A percentile compares a stretch with the other conserved stretches of the same genome.
Conservation (phyloP, 2,329 filamentous ascomycete genomes). For the Colletotrichum spaethianum region DNA sequence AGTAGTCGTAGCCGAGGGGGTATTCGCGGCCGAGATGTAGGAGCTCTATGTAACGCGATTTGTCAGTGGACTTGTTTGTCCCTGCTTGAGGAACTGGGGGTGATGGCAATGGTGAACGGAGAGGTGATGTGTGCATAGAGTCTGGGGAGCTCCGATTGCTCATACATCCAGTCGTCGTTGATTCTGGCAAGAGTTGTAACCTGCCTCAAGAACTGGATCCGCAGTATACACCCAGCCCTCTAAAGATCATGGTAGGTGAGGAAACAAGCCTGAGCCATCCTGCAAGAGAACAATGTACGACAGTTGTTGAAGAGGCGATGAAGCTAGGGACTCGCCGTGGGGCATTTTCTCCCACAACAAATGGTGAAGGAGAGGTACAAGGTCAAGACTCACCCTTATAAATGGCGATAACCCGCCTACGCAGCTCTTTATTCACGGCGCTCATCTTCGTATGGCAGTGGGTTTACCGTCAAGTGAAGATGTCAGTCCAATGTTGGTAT, state of each 20-base stretch:
- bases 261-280: too few species aligned
- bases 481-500: neutral
- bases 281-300: neutral
- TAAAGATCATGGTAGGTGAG: too few species aligned
- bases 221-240: too few species aligned
- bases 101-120: too few species aligned
- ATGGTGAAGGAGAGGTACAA: neutral
- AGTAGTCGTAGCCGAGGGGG: conserved; percentile 86
- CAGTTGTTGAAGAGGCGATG: neutral
- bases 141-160: too few species aligned
- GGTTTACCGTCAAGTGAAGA: too few species aligned
- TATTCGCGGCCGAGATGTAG: conserved; percentile 89
- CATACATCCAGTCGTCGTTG: too few species aligned
- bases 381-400: conserved; percentile 79
- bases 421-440: conserved; percentile 69
- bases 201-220: too few species aligned
- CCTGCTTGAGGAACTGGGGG: too few species aligned
- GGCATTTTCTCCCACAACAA: too few species aligned
- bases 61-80: neutral
- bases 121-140: neutral
- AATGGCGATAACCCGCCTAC: conserved; percentile 84
- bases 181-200: too few species aligned
- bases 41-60: conserved; percentile 72
- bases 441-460: conserved; percentile 15
- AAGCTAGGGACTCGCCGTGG: neutral